phyloP scores from a whole-genome alignment of 345 rosid genomes.

The Arabidopsis suecica region DNA sequence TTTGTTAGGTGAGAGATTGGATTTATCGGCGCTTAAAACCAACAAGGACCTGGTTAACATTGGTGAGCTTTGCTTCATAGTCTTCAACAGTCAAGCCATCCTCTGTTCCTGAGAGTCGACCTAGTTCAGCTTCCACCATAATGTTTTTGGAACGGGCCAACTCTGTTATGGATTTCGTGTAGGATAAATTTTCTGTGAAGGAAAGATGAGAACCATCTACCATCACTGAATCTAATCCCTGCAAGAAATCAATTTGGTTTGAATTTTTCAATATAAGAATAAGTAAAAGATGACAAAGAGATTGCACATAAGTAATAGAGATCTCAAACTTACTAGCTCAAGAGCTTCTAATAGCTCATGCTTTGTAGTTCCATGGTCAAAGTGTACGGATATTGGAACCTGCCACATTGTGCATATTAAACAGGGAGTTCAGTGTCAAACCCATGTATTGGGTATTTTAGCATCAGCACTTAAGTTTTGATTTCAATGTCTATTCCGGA shows the following conservation, averaged over 20 bases:
- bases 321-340: constrained; percentile 62
- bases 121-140: constrained; percentile 95
- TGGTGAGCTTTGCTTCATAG: constrained; percentile 90
- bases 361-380: constrained; percentile 91
- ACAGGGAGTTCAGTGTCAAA: constrained; percentile 1
- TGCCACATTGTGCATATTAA: constrained; percentile 46
- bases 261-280: constrained; percentile 8
- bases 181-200: constrained; percentile 72
- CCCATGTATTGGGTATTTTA: neutral
- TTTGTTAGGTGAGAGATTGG: constrained; percentile 15
- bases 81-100: constrained; percentile 95
- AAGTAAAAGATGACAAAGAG: constrained; percentile 21
- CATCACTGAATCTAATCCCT: constrained; percentile 97
- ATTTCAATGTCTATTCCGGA: neutral
- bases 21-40: constrained; percentile 7
- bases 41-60: constrained; percentile 67
- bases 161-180: constrained; percentile 66
- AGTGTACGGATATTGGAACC: constrained; percentile 95
- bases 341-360: constrained; percentile 80
- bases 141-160: constrained; percentile 75
- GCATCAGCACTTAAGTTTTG: neutral
- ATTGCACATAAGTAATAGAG: neutral
- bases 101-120: constrained; percentile 94
- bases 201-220: constrained; percentile 95
- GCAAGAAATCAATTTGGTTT: constrained; percentile 31